phyloP scores from a whole-genome alignment of 129 eudicot species.

The Flaveria sonorensis region DNA sequence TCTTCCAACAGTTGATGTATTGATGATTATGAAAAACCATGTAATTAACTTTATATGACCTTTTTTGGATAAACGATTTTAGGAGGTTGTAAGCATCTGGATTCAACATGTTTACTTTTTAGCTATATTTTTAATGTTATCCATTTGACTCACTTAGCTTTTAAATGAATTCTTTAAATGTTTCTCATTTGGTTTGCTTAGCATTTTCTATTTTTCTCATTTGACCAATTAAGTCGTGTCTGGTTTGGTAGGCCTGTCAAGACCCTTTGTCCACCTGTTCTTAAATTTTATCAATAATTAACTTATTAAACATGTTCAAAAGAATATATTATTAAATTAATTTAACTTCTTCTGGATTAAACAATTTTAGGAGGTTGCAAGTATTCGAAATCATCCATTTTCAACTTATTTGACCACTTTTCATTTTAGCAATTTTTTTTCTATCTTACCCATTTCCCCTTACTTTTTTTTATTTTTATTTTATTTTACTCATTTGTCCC shows the following conservation, averaged over 20 bases:
- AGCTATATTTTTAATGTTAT: not conserved
- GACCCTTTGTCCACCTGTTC: not conserved
- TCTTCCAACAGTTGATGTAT: not conserved
- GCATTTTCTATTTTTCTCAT: not conserved
- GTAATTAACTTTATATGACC: not conserved
- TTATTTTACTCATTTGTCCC: not conserved
- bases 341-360: not conserved
- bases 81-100: not conserved
- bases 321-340: not conserved
- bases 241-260: not conserved
- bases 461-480: not conserved
- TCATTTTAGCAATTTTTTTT: not conserved
- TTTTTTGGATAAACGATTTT: not conserved
- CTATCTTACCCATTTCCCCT: not conserved
- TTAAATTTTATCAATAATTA: not conserved
- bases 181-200: not conserved
- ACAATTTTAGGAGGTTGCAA: conserved; percentile 1
- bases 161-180: not conserved
- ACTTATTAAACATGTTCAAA: not conserved
- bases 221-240: not conserved
- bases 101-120: not conserved
- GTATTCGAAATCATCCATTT: not conserved
- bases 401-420: not conserved
- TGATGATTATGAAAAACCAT: not conserved
- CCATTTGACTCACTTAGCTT: not conserved